Evolutionary conservation across 2,329 filamentous ascomycete genomes (phyloP), one percentile per base, ranked within the genome.

Genomic region (Volutella citrinella): DNA sequence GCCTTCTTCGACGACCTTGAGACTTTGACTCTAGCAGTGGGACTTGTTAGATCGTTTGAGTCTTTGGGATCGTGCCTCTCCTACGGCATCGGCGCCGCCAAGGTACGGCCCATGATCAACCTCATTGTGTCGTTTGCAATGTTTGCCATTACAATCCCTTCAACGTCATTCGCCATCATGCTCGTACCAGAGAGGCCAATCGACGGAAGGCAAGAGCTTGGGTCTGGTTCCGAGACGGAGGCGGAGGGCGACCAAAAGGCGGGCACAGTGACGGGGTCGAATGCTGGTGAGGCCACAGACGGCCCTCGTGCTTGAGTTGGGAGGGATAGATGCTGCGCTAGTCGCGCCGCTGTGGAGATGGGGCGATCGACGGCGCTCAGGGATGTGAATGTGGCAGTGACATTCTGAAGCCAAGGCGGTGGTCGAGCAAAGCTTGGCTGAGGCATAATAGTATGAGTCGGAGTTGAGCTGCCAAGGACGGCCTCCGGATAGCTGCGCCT

Each of bases 1-100:
- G 60, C 68, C 3, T 74, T 72, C 52, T 70, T 71, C 38, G 60
- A 70, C 37, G 69, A 74, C 30, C 54, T 74, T 6, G 67, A 72
- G 45, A 73, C 70, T 0, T 44, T 74, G n/a, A 69, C 71, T 1
- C 57, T 74, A 1, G 64, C 61, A 3, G 68, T 72, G 3, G 68
- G 68, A 2, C 52, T 74, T 3, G 54, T 75, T 5, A 57, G 70
- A 5, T 69, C 66, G 0, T 72, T 73, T 28, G 69, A 74, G 44
- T 69, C 66, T 1, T 38, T 73, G 5, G 70, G 71, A 0, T 68
- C 66, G 1, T 64, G 63, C 30, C 42, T 74, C 5, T 53, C 69
- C 0, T 72, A 69, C 24, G 69, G 67, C 3, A 61, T 74, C 13
- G 70, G 71, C 4, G 68, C 70, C 0, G 59, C 62, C 3, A 61